A percentile compares a stretch with the other conserved stretches of the same genome.
phyloP scores from a whole-genome alignment of 1,284 basidiomycete genomes.

The Rhodotorula sp. region DNA sequence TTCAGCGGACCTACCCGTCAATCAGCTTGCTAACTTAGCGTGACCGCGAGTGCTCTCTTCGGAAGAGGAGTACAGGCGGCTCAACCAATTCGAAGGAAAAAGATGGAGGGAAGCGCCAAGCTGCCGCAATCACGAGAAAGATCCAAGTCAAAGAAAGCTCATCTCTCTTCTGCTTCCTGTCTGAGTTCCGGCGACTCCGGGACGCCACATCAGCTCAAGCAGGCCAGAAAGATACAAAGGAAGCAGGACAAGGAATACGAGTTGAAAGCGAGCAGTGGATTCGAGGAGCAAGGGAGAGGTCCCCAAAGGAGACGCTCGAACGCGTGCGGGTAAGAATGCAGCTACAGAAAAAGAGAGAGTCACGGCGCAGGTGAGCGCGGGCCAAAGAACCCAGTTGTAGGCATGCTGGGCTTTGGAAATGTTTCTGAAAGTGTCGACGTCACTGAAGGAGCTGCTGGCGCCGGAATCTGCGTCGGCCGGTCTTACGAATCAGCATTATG shows the following conservation, averaged over 20 bases:
- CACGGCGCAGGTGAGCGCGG: conserved; percentile 6
- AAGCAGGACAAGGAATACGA: not conserved
- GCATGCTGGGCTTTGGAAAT: not conserved
- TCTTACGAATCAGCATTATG: not conserved
- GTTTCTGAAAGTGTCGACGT: not conserved
- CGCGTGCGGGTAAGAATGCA: not conserved
- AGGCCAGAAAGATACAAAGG: not conserved
- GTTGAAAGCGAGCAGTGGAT: not conserved
- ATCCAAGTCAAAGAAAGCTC: too few species aligned
- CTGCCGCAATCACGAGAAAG: too few species aligned
- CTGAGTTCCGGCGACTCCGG: too few species aligned
- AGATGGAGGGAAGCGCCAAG: too few species aligned
- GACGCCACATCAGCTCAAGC: too few species aligned
- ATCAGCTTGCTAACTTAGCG: too few species aligned
- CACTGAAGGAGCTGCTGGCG: not conserved
- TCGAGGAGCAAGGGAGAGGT: not conserved
- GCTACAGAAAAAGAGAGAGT: not conserved
- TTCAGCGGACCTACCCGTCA: too few species aligned
- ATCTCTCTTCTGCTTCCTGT: too few species aligned
- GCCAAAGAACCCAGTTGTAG: conserved; percentile 18
- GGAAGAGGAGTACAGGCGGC: too few species aligned
- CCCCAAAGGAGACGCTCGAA: not conserved
- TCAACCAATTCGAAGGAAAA: too few species aligned
- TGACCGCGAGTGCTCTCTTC: too few species aligned
- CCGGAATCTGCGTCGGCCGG: not conserved